phyloP scores from a whole-genome alignment of 1,284 basidiomycete genomes.

The Rhodofomes roseus region DNA sequence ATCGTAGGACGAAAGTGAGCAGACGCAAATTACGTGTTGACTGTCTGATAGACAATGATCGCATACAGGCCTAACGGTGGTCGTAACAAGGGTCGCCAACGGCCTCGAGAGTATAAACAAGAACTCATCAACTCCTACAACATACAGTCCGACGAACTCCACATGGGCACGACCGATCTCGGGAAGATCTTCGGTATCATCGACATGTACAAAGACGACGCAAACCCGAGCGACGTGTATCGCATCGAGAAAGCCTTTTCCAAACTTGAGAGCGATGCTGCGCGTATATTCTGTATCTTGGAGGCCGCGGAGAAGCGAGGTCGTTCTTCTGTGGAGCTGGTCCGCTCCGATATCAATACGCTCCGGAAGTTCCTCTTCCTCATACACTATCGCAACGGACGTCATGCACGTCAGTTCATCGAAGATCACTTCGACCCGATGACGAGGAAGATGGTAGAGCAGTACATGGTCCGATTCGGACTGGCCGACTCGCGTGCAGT shows the following conservation, averaged over 20 bases:
- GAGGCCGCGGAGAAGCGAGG: neutral
- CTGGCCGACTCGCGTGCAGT: neutral
- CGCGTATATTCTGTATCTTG: neutral
- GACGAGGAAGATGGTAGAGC: neutral
- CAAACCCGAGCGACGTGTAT: neutral
- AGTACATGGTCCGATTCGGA: neutral
- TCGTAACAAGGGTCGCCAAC: neutral
- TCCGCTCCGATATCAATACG: neutral
- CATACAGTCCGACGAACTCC: neutral
- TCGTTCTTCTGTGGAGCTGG: neutral
- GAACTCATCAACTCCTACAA: neutral
- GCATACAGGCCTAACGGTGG: neutral
- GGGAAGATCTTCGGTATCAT: neutral
- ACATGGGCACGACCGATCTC: neutral
- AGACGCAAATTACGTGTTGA: neutral
- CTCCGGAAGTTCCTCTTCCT: neutral
- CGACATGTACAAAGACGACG: slow-evolving; percentile 1
- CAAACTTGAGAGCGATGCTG: neutral
- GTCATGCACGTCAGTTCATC: neutral
- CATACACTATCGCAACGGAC: neutral
- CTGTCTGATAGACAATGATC: neutral
- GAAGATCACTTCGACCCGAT: neutral
- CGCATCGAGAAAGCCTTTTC: neutral
- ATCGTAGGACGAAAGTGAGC: neutral
- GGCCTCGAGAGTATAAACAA: neutral